Evolutionary conservation across 306 rosid genomes (phyloP).

Genomic region (Cyclanthera cordifolia): DNA sequence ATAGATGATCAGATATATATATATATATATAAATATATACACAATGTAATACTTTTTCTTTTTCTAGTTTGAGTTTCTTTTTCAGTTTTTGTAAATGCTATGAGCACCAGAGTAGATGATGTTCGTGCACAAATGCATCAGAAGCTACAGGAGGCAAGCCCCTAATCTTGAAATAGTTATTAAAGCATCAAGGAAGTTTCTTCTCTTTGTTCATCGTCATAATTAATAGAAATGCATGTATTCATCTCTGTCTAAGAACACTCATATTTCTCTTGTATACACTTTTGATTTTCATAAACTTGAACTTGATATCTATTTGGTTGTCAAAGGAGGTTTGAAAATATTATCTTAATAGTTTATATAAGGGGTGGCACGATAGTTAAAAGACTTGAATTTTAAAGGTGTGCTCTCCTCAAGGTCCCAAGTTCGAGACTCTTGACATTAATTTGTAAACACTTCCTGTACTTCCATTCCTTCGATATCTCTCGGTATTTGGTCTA

Average conservation of each 20-base stretch:
- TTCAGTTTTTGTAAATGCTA: conserved; percentile 51
- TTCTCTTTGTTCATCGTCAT: background rate
- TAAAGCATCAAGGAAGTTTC: conserved; percentile 6
- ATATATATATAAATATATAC: conserved; percentile 20
- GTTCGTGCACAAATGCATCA: conserved; percentile 5
- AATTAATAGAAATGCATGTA: background rate
- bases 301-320: background rate
- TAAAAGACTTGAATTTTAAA: too few relatives aligned
- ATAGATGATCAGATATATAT: conserved; percentile 44
- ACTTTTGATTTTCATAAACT: background rate
- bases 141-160: background rate
- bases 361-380: too few relatives aligned
- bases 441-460: too few relatives aligned
- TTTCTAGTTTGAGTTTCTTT: conserved; percentile 16
- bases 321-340: background rate
- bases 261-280: background rate
- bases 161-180: background rate
- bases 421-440: too few relatives aligned
- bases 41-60: conserved; percentile 19
- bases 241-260: background rate
- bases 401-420: too few relatives aligned
- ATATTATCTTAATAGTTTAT: background rate
- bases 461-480: too few relatives aligned
- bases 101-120: conserved; percentile 16
- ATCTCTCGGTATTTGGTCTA: too few relatives aligned